Evolutionary conservation across 441 rosid species (phyloP).

Genomic region (Geranium incanum): DNA sequence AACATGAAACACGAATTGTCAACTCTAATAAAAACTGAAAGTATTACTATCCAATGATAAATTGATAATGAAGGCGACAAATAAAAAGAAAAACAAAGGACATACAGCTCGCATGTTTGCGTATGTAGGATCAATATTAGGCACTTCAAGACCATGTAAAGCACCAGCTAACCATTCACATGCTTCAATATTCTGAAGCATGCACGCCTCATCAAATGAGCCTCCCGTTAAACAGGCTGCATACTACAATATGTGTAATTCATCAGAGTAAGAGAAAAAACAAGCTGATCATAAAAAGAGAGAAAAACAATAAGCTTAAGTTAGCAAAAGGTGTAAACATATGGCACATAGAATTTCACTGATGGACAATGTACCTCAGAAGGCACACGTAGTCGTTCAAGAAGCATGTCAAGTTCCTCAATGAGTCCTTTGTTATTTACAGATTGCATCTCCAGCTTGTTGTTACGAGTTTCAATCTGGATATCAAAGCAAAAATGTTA

Average conservation of each 20-base stretch:
- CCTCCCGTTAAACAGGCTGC: conserved; percentile 83
- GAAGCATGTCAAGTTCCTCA: conserved; percentile 89
- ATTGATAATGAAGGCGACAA: background rate
- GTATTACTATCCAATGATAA: background rate
- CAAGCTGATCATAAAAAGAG: conserved; percentile 13
- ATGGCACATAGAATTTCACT: conserved; percentile 9
- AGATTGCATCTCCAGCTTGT: conserved; percentile 94
- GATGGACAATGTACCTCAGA: conserved; percentile 54
- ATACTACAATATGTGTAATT: conserved; percentile 46
- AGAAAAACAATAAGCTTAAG: conserved; percentile 10
- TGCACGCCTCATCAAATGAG: conserved; percentile 82
- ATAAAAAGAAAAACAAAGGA: conserved; percentile 20
- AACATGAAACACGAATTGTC: too few relatives aligned
- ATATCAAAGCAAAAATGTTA: conserved; percentile 22
- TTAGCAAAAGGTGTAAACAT: background rate
- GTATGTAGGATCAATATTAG: conserved; percentile 68
- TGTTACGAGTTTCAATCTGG: conserved; percentile 96
- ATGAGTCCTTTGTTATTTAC: conserved; percentile 86
- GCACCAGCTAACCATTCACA: conserved; percentile 97
- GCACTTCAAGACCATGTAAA: conserved; percentile 68
- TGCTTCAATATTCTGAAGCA: conserved; percentile 91
- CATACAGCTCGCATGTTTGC: conserved; percentile 90
- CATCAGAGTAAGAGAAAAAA: conserved; percentile 20
- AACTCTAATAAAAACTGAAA: too few relatives aligned
- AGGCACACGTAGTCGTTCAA: conserved; percentile 78